A percentile compares a stretch with the other conserved stretches of the same genome.
phyloP scores from a whole-genome alignment of 306 rosid species.

The Rosa rugosa region DNA sequence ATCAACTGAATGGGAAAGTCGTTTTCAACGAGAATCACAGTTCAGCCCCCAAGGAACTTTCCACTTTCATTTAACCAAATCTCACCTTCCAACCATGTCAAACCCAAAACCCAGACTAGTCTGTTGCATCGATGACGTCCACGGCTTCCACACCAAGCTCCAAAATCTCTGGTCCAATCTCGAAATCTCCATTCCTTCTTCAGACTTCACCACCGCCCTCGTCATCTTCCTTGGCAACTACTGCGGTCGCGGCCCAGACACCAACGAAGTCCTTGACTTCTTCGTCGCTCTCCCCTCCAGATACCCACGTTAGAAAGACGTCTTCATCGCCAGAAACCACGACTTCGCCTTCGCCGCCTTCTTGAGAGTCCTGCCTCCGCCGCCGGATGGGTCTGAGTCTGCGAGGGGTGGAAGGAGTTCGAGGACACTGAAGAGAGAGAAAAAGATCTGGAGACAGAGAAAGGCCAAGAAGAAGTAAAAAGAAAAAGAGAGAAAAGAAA shows the following conservation, averaged over 20 bases:
- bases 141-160: conserved; percentile 70
- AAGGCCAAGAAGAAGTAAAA: no score
- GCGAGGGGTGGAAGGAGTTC: conserved; percentile 60
- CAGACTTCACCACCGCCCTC: conserved; percentile 52
- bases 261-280: conserved; percentile 63
- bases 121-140: conserved; percentile 75
- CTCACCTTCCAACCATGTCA: conserved; percentile 23
- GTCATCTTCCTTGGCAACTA: conserved; percentile 87
- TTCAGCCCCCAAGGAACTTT: background rate
- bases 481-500: no score
- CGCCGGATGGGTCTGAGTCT: conserved; percentile 54
- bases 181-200: conserved; percentile 30
- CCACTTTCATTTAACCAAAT: background rate
- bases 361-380: conserved; percentile 53
- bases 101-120: conserved; percentile 41
- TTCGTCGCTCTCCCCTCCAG: conserved; percentile 50
- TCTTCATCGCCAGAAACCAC: conserved; percentile 77
- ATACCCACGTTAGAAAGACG: conserved; percentile 64
- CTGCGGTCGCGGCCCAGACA: conserved; percentile 78
- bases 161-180: conserved; percentile 68
- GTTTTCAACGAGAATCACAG: no score
- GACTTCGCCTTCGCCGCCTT: conserved; percentile 83
- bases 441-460: conserved; percentile 16
- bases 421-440: conserved; percentile 62
- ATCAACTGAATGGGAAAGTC: no score